A percentile compares a stretch with the other conserved stretches of the same genome.
Evolutionary conservation across 805 yeast species (phyloP).

Genomic region (Starmerella bacillaris): DNA sequence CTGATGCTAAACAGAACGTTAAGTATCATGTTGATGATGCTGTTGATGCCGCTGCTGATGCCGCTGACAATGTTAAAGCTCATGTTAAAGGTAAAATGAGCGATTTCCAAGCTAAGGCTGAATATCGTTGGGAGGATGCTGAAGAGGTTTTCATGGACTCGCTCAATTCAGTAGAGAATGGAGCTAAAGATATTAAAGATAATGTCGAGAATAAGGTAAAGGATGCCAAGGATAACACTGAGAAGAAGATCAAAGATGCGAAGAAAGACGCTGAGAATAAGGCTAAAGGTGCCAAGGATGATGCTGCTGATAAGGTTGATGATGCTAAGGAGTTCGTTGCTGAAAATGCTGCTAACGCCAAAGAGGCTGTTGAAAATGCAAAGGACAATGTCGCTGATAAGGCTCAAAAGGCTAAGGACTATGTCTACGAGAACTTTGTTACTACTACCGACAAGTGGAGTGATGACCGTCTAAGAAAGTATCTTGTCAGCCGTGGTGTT

Average conservation of each 20-base stretch:
- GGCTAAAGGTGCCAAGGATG: background rate
- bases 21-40: background rate
- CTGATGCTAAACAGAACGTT: background rate
- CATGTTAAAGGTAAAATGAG: too few species aligned
- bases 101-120: too few species aligned
- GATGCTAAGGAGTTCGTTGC: background rate
- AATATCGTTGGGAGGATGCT: too few species aligned
- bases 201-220: background rate
- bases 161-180: background rate
- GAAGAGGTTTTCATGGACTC: too few species aligned
- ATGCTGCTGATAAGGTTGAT: background rate
- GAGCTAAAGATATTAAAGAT: background rate
- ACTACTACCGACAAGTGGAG: slow-evolving; percentile 19
- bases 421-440: background rate
- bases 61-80: too few species aligned
- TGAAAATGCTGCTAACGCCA: slow-evolving; percentile 15
- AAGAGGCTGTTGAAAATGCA: slow-evolving; percentile 57
- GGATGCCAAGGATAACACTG: background rate
- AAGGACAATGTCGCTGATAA: slow-evolving; percentile 43
- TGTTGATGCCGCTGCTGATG: background rate
- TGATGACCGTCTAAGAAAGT: slow-evolving; percentile 21
- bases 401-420: background rate
- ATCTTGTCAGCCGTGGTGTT: slow-evolving; percentile 23
- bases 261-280: slow-evolving; percentile 1
- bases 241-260: slow-evolving; percentile 1